phyloP scores from a whole-genome alignment of 805 yeast species.

The Sugiyamaella smithiae region DNA sequence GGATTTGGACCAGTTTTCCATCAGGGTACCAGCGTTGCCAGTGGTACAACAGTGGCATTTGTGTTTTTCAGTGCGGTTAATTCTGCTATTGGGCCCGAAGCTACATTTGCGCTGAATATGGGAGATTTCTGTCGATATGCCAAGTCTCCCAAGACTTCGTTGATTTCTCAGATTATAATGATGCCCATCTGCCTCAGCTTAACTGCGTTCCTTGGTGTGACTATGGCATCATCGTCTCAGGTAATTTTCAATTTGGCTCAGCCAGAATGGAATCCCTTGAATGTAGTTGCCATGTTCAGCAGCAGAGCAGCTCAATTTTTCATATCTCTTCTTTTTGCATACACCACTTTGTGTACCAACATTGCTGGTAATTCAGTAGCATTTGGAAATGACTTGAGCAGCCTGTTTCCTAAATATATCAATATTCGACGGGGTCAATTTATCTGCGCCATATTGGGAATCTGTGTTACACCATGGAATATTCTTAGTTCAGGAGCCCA shows the following conservation, averaged over 20 bases:
- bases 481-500: slow-evolving; percentile 36
- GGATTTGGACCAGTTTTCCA: slow-evolving; percentile 4
- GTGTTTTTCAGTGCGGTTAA: neutral
- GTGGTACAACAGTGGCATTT: neutral
- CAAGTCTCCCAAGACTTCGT: neutral
- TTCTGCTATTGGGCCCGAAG: slow-evolving; percentile 1
- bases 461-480: slow-evolving; percentile 37
- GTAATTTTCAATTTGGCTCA: slow-evolving; percentile 41
- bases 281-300: slow-evolving; percentile 19
- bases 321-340: slow-evolving; percentile 42
- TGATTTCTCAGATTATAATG: neutral
- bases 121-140: slow-evolving; percentile 1
- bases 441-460: slow-evolving; percentile 3
- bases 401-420: slow-evolving; percentile 54
- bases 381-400: slow-evolving; percentile 48
- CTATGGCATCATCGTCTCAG: slow-evolving; percentile 43
- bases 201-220: slow-evolving; percentile 34
- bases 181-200: neutral
- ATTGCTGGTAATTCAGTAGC: slow-evolving; percentile 45
- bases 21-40: neutral
- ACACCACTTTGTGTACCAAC: slow-evolving; percentile 34
- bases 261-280: slow-evolving; percentile 45
- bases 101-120: slow-evolving; percentile 5
- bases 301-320: slow-evolving; percentile 59
- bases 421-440: slow-evolving; percentile 53